Evolutionary conservation across 345 rosid species (phyloP).

Genomic region (Camelina laxa): DNA sequence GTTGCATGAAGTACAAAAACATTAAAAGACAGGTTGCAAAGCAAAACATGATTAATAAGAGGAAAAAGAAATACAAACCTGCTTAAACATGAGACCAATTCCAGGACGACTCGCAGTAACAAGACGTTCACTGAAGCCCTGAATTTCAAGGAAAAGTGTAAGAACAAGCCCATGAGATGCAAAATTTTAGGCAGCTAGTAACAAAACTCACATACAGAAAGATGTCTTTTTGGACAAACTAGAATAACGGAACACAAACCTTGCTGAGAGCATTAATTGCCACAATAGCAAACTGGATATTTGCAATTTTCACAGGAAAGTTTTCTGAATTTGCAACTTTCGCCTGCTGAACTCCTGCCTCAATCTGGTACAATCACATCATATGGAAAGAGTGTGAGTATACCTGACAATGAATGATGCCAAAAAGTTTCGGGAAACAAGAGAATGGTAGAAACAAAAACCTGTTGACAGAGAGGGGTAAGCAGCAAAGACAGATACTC

Average conservation of each 20-base stretch:
- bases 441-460: conserved; percentile 38
- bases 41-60: conserved; percentile 14
- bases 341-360: conserved; percentile 60
- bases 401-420: conserved; percentile 18
- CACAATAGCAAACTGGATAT: conserved; percentile 73
- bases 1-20: neutral
- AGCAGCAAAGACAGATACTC: conserved; percentile 88
- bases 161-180: conserved; percentile 25
- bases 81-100: conserved; percentile 92
- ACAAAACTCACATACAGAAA: conserved; percentile 17
- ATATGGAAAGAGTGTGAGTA: conserved; percentile 34
- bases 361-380: conserved; percentile 63
- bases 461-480: conserved; percentile 92
- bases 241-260: conserved; percentile 50
- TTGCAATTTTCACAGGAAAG: conserved; percentile 57
- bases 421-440: conserved; percentile 15
- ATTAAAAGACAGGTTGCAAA: conserved; percentile 9
- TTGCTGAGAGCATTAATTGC: conserved; percentile 97
- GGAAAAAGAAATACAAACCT: conserved; percentile 53
- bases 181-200: conserved; percentile 12
- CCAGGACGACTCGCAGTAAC: conserved; percentile 85
- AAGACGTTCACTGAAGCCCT: conserved; percentile 97
- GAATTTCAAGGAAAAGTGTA: conserved; percentile 37
- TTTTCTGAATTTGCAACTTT: conserved; percentile 57
- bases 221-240: conserved; percentile 13